Evolutionary conservation across 305 asterid genomes (phyloP), one percentile per base, ranked within the genome.

Genomic region (Solanum aculeatissimum): DNA sequence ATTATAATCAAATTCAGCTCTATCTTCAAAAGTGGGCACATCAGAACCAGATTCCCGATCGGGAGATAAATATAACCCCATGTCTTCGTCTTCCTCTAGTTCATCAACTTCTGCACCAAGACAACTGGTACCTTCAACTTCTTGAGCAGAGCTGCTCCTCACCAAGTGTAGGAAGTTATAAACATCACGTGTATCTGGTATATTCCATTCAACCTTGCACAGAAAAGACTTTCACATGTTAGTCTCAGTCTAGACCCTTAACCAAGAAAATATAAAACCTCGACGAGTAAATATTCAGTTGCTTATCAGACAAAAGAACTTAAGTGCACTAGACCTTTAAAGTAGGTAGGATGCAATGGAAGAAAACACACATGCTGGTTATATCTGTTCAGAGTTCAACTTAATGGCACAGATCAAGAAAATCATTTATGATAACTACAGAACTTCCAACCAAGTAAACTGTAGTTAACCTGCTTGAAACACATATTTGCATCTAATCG

Each of bases 111-210:
- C 99, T 51, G 89, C 90, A 7, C 98, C 99, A 63, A 95, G 92
- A 91, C 98, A 95, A 90, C 91, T 87, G 23, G 97, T 92, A 51
- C 86, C 94, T 42, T 86, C 83, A 89, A 89, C 93, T 84, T 88
- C 95, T 21, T 84, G 89, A 84, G 84, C 78, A 7, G 92, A 89
- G 88, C 93, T 90, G 85, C 91, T 89, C 66, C 91, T 92, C 88
- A 97, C 93, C 91, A 95, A 84, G 87, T 92, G 95, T 69, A 97
- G 98, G 93, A 97, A 97, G 91, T 88, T 88, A 89, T 95, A 97
- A 80, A 93, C 94, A 85, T 95, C 97, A 55, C 91, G 85, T 84
- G 92, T 95, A 87, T 90, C 92, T 9, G 90, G 89, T 83, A 91
- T 88, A 49, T 57, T 92, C 91, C 93, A 87, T 82, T 91, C 94